phyloP scores from a whole-genome alignment of 2,329 filamentous ascomycete species.

The Venturiaceae sp. region DNA sequence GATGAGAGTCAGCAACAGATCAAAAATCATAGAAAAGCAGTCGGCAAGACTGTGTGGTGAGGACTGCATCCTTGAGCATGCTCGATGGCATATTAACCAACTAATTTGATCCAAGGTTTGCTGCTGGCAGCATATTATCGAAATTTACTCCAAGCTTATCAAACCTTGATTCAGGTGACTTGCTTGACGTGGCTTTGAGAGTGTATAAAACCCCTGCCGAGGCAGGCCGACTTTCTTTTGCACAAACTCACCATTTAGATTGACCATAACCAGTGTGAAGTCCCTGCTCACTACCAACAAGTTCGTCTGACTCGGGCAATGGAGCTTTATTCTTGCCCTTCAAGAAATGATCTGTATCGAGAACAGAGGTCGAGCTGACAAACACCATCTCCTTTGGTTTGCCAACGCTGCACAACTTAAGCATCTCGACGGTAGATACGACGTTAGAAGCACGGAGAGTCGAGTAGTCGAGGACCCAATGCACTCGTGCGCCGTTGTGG shows the following conservation, averaged over 20 bases:
- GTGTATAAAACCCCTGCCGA: too few species aligned
- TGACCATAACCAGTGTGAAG: constrained; percentile 86
- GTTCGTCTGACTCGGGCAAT: constrained; percentile 62
- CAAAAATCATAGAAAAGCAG: too few species aligned
- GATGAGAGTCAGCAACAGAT: too few species aligned
- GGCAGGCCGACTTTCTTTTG: too few species aligned
- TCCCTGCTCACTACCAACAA: constrained; percentile 65
- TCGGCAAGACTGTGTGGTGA: too few species aligned
- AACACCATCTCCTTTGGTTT: constrained; percentile 75
- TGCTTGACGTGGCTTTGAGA: too few species aligned
- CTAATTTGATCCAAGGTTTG: too few species aligned
- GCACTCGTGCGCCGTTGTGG: constrained; percentile 70
- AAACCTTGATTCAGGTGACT: too few species aligned
- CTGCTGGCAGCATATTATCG: too few species aligned
- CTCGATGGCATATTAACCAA: too few species aligned
- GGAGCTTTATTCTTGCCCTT: constrained; percentile 35
- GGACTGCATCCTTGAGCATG: too few species aligned
- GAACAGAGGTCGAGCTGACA: constrained; percentile 69
- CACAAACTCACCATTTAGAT: constrained; percentile 57
- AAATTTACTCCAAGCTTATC: too few species aligned
- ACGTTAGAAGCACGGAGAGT: constrained; percentile 68
- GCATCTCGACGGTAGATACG: constrained; percentile 64
- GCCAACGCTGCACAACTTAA: constrained; percentile 66
- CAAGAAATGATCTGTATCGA: constrained; percentile 76
- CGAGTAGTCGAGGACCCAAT: constrained; percentile 75